A percentile compares a stretch with the other conserved stretches of the same genome.
These are phyloP conservation scores for Solanum hybrid DNA, from an alignment of 305 asterid genomes.

Conservation along the genomic window DNA sequence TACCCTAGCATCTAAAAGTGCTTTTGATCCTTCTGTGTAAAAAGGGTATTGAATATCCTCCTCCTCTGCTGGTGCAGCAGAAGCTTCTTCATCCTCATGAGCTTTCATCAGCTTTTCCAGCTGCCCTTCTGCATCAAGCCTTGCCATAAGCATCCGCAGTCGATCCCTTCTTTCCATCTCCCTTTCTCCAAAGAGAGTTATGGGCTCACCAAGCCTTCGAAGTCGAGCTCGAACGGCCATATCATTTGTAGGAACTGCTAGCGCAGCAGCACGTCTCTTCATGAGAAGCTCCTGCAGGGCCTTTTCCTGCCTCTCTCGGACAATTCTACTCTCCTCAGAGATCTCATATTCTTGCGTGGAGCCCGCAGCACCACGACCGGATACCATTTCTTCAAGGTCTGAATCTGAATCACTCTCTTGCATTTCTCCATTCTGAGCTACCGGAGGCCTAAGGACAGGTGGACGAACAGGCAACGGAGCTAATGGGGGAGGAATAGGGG, in stretches of 20 bases:
- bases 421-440: conserved; percentile 44
- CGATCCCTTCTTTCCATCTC: conserved; percentile 96
- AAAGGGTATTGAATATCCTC: conserved; percentile 88
- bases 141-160: conserved; percentile 64
- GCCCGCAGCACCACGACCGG: conserved; percentile 13
- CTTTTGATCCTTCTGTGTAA: conserved; percentile 73
- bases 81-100: conserved; percentile 79
- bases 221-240: conserved; percentile 73
- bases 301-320: conserved; percentile 69
- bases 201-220: conserved; percentile 81
- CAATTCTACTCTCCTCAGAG: conserved; percentile 60
- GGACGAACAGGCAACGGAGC: conserved; percentile 61
- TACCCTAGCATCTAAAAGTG: conserved; percentile 53
- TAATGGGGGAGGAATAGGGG: conserved; percentile 44
- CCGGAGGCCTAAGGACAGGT: conserved; percentile 37
- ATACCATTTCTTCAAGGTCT: conserved; percentile 36
- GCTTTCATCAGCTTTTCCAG: conserved; percentile 89
- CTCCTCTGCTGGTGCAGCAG: conserved; percentile 42
- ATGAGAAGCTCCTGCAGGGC: conserved; percentile 73
- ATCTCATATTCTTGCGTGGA: conserved; percentile 50
- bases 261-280: conserved; percentile 89
- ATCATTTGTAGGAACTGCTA: conserved; percentile 90
- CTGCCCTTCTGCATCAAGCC: conserved; percentile 78
- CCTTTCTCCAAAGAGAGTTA: conserved; percentile 82
- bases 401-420: conserved; percentile 47